Conservation (phyloP, 2,329 filamentous ascomycete species). For the Thermomyces lanuginosus region DNA sequence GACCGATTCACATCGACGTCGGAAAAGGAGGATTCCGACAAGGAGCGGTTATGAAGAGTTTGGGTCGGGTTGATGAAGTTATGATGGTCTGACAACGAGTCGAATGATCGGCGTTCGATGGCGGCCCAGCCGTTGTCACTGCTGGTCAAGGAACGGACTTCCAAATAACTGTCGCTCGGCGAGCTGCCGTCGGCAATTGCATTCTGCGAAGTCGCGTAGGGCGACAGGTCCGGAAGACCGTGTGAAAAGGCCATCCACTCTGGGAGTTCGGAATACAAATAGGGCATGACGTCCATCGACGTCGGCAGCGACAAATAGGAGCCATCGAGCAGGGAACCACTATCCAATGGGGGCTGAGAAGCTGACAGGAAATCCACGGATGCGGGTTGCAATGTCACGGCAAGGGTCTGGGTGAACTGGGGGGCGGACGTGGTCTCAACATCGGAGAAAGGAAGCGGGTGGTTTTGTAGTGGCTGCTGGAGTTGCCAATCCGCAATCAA, state of each 20-base stretch:
- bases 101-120: slow-evolving; percentile 60
- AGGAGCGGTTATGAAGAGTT: slow-evolving; percentile 72
- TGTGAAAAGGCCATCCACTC: slow-evolving; percentile 46
- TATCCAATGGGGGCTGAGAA: slow-evolving; percentile 45
- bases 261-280: slow-evolving; percentile 6
- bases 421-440: slow-evolving; percentile 40
- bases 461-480: slow-evolving; percentile 23
- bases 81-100: slow-evolving; percentile 43
- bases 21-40: slow-evolving; percentile 69
- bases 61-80: slow-evolving; percentile 86
- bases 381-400: slow-evolving; percentile 27
- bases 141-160: slow-evolving; percentile 65
- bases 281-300: slow-evolving; percentile 38
- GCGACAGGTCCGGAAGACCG: slow-evolving; percentile 58
- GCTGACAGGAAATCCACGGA: slow-evolving; percentile 41
- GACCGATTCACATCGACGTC: slow-evolving; percentile 47
- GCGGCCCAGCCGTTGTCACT: slow-evolving; percentile 78
- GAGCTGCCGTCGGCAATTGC: slow-evolving; percentile 40
- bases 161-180: slow-evolving; percentile 63
- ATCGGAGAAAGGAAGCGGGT: slow-evolving; percentile 23
- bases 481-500: slow-evolving; percentile 33
- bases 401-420: slow-evolving; percentile 44
- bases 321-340: slow-evolving; percentile 43
- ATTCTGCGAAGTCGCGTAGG: slow-evolving; percentile 32
- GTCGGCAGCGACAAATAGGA: slow-evolving; percentile 41